A percentile compares a stretch with the other conserved stretches of the same genome.
phyloP scores from a whole-genome alignment of 306 rosid species.

The Vachellia collinsii region DNA sequence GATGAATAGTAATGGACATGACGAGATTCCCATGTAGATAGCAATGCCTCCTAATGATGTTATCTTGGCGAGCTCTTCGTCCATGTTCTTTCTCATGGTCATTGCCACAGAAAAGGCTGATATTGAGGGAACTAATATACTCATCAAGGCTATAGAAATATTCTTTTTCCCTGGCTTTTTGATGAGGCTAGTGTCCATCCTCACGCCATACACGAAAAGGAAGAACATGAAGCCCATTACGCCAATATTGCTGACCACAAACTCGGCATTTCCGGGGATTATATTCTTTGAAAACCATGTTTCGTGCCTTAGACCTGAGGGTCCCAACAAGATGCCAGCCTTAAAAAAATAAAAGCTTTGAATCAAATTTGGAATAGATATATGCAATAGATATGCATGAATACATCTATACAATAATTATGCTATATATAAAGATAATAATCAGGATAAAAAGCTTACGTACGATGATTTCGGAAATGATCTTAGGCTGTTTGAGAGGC shows the following conservation, averaged over 20 bases:
- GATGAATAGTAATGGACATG: constrained; percentile 54
- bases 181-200: constrained; percentile 48
- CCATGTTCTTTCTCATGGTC: constrained; percentile 51
- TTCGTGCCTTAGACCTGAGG: constrained; percentile 61
- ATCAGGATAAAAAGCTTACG: constrained; percentile 39
- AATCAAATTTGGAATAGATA: background rate
- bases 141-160: constrained; percentile 37
- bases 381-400: background rate
- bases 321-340: constrained; percentile 86
- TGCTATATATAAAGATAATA: background rate
- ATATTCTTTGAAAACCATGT: constrained; percentile 36
- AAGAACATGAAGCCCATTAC: constrained; percentile 70
- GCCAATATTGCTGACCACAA: constrained; percentile 56
- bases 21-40: constrained; percentile 47
- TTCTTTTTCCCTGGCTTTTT: constrained; percentile 58
- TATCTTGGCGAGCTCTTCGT: constrained; percentile 48
- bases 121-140: constrained; percentile 44
- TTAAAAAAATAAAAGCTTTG: constrained; percentile 34
- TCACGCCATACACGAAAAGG: constrained; percentile 64
- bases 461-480: constrained; percentile 69
- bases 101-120: constrained; percentile 36
- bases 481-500: constrained; percentile 74
- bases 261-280: constrained; percentile 28
- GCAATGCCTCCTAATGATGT: constrained; percentile 58
- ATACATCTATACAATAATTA: too few relatives aligned